Conservation (phyloP, 495 filamentous ascomycete species). For the Penicillium robsamsonii region DNA sequence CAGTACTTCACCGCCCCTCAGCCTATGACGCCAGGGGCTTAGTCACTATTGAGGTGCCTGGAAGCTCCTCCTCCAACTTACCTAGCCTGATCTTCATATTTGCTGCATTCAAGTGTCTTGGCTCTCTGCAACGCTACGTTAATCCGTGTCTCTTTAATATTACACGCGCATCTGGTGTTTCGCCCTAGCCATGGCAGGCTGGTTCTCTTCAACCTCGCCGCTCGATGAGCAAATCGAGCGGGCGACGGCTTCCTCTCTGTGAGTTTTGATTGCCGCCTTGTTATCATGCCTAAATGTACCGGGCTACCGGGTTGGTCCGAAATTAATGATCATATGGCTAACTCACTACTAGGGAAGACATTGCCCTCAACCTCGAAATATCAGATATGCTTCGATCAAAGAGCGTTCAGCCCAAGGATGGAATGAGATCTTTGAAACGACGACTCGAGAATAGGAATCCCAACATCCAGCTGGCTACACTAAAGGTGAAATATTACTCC, state of each 20-base stretch:
- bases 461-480: constrained; percentile 87
- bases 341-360: constrained; percentile 72
- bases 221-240: constrained; percentile 96
- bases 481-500: constrained; percentile 60
- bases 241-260: constrained; percentile 91
- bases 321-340: neutral
- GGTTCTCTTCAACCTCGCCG: constrained; percentile 85
- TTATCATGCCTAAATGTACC: constrained; percentile 5
- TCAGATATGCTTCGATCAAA: constrained; percentile 96
- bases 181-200: constrained; percentile 72
- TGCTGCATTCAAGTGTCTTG: constrained; percentile 6
- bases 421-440: constrained; percentile 91
- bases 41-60: constrained; percentile 30
- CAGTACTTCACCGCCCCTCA: constrained; percentile 33
- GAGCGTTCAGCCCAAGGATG: constrained; percentile 93
- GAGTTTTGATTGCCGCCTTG: constrained; percentile 25
- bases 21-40: constrained; percentile 35
- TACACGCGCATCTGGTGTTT: constrained; percentile 3
- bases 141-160: neutral
- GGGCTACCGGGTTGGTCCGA: neutral
- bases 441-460: constrained; percentile 95
- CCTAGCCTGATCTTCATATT: constrained; percentile 19
- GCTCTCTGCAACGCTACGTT: neutral
- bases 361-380: constrained; percentile 94
- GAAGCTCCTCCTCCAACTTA: constrained; percentile 10